phyloP scores from a whole-genome alignment of 2,329 filamentous ascomycete species.

The Diaporthe australafricana region DNA sequence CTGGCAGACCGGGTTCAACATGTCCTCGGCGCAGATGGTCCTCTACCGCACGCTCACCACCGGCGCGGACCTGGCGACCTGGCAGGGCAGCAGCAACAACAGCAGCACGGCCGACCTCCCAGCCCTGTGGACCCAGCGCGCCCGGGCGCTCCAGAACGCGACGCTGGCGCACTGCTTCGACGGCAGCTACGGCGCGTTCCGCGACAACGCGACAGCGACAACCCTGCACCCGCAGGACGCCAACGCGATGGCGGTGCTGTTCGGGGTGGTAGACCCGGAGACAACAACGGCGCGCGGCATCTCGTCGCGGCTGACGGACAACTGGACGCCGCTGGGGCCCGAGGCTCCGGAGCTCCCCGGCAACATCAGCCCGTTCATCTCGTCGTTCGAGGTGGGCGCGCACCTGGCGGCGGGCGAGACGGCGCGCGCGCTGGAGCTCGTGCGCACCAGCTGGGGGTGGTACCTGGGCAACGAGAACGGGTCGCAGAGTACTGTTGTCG shows the following conservation, averaged over 20 bases:
- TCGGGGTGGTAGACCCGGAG: conserved; percentile 54
- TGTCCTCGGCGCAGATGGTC: conserved; percentile 63
- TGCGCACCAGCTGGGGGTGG: conserved; percentile 70
- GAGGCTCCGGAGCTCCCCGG: conserved; percentile 66
- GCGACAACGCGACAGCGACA: conserved; percentile 62
- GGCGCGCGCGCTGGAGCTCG: conserved; percentile 64
- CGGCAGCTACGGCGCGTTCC: conserved; percentile 59
- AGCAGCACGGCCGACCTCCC: conserved; percentile 48
- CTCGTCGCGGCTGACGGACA: conserved; percentile 56
- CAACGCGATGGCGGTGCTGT: conserved; percentile 66
- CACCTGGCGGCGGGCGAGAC: conserved; percentile 62
- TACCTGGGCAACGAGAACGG: conserved; percentile 68
- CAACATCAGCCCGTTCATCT: conserved; percentile 69
- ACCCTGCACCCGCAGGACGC: conserved; percentile 70
- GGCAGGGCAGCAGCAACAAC: conserved; percentile 48
- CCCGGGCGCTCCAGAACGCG: conserved; percentile 53
- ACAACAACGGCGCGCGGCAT: conserved; percentile 52
- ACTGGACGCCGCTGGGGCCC: conserved; percentile 68
- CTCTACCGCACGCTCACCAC: conserved; percentile 66
- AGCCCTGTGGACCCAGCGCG: conserved; percentile 53
- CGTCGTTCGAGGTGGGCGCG: conserved; percentile 68
- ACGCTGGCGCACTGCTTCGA: conserved; percentile 64
- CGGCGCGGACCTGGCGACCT: conserved; percentile 61
- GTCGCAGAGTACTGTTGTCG: conserved; percentile 69
- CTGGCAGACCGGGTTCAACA: conserved; percentile 60